A percentile compares a stretch with the other conserved stretches of the same genome.
These are phyloP conservation scores for Globisporangium barbulae DNA, from an alignment of 352 stramenopile genomes.

Conservation along the genomic window DNA sequence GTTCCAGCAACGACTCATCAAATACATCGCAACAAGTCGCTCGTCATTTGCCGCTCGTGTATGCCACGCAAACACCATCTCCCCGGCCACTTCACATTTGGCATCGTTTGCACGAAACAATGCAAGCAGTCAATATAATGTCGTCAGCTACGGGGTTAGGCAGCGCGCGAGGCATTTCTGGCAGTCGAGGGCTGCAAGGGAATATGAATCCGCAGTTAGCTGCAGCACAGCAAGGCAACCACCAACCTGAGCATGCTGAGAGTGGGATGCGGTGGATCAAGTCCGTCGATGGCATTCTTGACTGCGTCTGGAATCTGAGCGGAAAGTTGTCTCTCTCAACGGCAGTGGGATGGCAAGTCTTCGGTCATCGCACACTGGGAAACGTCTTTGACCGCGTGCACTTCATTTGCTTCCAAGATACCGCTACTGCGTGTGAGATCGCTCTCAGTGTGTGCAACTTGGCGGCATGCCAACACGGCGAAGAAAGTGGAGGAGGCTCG, in stretches of 20 bases:
- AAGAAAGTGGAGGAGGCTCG: slow-evolving; percentile 5
- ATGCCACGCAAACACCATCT: slow-evolving; percentile 27
- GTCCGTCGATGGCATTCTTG: slow-evolving; percentile 52
- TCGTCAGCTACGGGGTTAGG: not conserved
- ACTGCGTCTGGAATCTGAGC: slow-evolving; percentile 62
- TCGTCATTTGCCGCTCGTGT: slow-evolving; percentile 31
- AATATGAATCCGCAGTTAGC: slow-evolving; percentile 28
- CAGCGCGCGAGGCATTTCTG: not conserved
- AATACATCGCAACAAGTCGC: not conserved
- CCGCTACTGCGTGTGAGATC: slow-evolving; percentile 44
- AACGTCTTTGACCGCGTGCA: slow-evolving; percentile 49
- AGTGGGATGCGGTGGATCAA: slow-evolving; percentile 51
- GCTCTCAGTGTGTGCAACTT: slow-evolving; percentile 49
- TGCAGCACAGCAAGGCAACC: slow-evolving; percentile 13
- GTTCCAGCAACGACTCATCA: slow-evolving; percentile 6
- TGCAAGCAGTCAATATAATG: slow-evolving; percentile 9
- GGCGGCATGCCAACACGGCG: slow-evolving; percentile 22
- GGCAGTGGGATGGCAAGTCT: slow-evolving; percentile 45
- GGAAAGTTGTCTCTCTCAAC: slow-evolving; percentile 51
- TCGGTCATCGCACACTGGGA: slow-evolving; percentile 44
- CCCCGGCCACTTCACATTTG: slow-evolving; percentile 46
- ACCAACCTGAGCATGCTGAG: slow-evolving; percentile 9
- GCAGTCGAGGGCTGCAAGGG: slow-evolving; percentile 10
- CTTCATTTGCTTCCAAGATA: slow-evolving; percentile 51
- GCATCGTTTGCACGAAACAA: slow-evolving; percentile 28